Base-by-base conservation (phyloP, 2,329 filamentous ascomycete species). In the Scorias spongiosa region DNA sequence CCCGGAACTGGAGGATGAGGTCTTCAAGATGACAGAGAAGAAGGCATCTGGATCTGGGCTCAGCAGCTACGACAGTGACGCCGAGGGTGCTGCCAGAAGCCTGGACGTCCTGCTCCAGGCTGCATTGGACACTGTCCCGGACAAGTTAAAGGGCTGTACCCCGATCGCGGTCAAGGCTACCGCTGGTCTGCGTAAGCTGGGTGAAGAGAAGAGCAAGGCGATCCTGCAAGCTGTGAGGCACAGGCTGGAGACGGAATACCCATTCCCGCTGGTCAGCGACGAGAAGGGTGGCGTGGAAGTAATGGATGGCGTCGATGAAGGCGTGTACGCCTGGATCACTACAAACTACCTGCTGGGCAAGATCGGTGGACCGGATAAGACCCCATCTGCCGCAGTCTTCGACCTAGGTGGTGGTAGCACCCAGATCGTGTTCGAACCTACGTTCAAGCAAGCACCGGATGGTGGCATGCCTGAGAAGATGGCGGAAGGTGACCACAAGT, bases 271-370 rank as follows among this genome's bases (percentile, higher is more conserved):
- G 37, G 83, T 98, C 44, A 81, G 84, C 10, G 74, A 79, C 51
- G 84, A 86, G 56, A 80, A 89, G 54, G 79, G 84, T 44, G 91
- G 93, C 45, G 86, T 98, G 26, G 78, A 87, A 49, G 93, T 98
- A 63, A 98, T 98, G 91, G 88, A 94, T 56, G 91, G 91, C 49
- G 87, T 84, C 42, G 84, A 95, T 58, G 91, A 98, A 68, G 91
- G 91, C 60, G 89, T 98, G 28, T 98, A 93, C 60, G 93, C 91
- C 43, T 98, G 91, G 91, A 93, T 98, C 63, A 98, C 91, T 6
- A 91, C 87, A 52, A 98, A 98, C 72, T 98, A 98, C 66, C 81
- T 98, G 36, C 78, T 98, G 18, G 89, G 89, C 57, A 96, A 96
- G 69, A 96, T 98, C 63, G 91, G 91, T 47, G 84, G 84, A 10